Evolutionary conservation across 768 basidiomycete species (phyloP), one percentile per base, ranked within the genome.

Genomic region (Kwoniella shandongensis): DNA sequence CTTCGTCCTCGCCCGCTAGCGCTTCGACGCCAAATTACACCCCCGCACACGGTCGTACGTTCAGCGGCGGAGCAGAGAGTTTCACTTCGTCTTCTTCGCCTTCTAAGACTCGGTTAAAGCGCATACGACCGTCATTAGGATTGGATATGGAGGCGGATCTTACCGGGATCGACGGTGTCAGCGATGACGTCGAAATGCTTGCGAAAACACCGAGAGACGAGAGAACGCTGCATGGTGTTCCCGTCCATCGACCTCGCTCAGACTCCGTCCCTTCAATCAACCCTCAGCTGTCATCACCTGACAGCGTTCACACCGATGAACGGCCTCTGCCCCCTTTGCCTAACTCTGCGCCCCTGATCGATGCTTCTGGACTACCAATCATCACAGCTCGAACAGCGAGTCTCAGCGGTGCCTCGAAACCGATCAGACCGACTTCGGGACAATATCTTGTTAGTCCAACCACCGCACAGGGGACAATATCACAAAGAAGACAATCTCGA

Each of bases 391-490:
- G 66, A 13, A 52, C 44, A 27, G 47, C 59, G 4, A 64, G 62
- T 42, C 30, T 67, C n/a, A 53, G 56, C 12, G 45, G 59, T 17
- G 40, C 52, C 15, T 55, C 62, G 13, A 29, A 39, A 35, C 51
- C 56, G 8, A 35, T 52, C 40, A 18, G 44, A 15, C 32, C 25
- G 18, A 29, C 44, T 4, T 32, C 44, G 25, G 30, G 18, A 8
- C 39, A 38, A 0, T 48, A 55, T 36, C 51, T 72, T 15, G 63
- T 72, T 36, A 69, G 59, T 51, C 59, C 66, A 3, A 57, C 62
- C 5, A 69, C 65, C 3, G 40, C 56, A 6, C 52, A 57, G 20
- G 70, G 70, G 0, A 72, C 70, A 3, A 72, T 72, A 47, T 61
- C 58, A 1, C 70, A 67, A 42, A 41, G 70, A 15, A 59, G 70